Conservation (phyloP, 306 rosid genomes). For the Cicer arietinum region DNA sequence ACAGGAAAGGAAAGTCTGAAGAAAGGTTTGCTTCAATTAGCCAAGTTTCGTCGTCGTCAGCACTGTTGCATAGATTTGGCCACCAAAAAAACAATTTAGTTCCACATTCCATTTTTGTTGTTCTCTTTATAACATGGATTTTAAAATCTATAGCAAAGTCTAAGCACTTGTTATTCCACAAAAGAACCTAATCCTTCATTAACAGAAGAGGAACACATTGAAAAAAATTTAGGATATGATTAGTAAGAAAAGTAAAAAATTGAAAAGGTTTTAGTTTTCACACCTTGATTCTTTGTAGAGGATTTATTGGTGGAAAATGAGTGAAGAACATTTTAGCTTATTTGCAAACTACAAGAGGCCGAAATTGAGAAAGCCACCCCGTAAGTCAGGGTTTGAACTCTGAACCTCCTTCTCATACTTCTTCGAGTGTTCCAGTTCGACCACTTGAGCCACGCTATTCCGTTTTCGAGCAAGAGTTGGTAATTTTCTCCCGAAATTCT, state of each 20-base stretch:
- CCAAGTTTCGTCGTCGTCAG: constrained; percentile 55
- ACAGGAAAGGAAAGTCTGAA: constrained; percentile 64
- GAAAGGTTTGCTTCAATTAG: constrained; percentile 73
- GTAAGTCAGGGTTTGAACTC: too few species aligned
- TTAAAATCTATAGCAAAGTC: constrained; percentile 54
- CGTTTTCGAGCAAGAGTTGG: constrained; percentile 18
- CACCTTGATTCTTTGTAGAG: constrained; percentile 9
- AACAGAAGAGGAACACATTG: constrained; percentile 38
- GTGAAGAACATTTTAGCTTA: constrained; percentile 20
- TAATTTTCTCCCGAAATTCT: constrained; percentile 23
- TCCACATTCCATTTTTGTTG: constrained; percentile 43
- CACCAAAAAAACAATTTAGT: constrained; percentile 49
- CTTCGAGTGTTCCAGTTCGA: too few species aligned
- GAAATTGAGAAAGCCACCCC: constrained; percentile 27
- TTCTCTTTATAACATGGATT: constrained; percentile 53
- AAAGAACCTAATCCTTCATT: constrained; percentile 37
- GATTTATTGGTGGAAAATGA: constrained; percentile 7
- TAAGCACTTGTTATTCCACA: constrained; percentile 31
- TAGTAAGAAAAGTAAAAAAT: constrained; percentile 27
- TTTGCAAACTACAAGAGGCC: constrained; percentile 23
- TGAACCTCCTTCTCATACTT: too few species aligned
- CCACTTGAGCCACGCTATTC: not conserved
- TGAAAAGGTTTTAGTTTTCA: constrained; percentile 34
- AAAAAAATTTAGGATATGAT: constrained; percentile 5
- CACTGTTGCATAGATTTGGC: constrained; percentile 46